Evolutionary conservation across 805 yeast species (phyloP).

Genomic region (Yamadazyma kitorensis): DNA sequence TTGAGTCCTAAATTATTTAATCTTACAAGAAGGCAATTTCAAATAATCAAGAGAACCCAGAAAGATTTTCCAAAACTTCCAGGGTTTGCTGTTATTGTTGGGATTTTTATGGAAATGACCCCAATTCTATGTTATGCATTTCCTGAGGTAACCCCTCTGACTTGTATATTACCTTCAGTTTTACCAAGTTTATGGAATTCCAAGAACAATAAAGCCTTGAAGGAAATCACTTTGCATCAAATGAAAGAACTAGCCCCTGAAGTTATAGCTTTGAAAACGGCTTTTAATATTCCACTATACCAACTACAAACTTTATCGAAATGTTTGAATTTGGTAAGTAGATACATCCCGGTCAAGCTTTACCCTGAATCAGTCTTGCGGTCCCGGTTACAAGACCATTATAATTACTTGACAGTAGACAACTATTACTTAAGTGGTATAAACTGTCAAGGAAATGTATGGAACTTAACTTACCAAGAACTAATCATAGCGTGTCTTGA

Average conservation of each 20-base stretch:
- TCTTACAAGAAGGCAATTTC: conserved; percentile 49
- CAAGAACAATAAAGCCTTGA: conserved; percentile 12
- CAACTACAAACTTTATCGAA: conserved; percentile 37
- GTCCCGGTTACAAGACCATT: conserved; percentile 32
- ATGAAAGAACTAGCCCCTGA: conserved; percentile 6
- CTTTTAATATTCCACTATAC: conserved; percentile 42
- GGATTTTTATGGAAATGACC: conserved; percentile 53
- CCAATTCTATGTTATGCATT: conserved; percentile 50
- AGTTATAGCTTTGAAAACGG: conserved; percentile 38
- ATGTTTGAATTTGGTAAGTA: conserved; percentile 35
- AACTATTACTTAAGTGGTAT: conserved; percentile 44
- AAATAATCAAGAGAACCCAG: conserved; percentile 48
- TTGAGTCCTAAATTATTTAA: conserved; percentile 22
- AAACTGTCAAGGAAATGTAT: conserved; percentile 39
- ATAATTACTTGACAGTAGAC: conserved; percentile 49
- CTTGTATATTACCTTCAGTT: conserved; percentile 52
- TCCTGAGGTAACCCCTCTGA: conserved; percentile 58
- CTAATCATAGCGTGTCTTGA: conserved; percentile 52
- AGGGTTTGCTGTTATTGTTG: conserved; percentile 43
- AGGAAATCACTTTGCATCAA: conserved; percentile 7
- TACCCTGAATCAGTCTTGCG: conserved; percentile 39
- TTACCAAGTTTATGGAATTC: conserved; percentile 34
- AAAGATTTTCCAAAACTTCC: conserved; percentile 54
- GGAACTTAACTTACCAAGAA: conserved; percentile 49
- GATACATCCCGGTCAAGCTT: conserved; percentile 37